A percentile compares a stretch with the other conserved stretches of the same genome.
These are phyloP conservation scores for Gymnopus androsaceus DNA, from an alignment of 1,284 basidiomycete species.

Conservation along the genomic window DNA sequence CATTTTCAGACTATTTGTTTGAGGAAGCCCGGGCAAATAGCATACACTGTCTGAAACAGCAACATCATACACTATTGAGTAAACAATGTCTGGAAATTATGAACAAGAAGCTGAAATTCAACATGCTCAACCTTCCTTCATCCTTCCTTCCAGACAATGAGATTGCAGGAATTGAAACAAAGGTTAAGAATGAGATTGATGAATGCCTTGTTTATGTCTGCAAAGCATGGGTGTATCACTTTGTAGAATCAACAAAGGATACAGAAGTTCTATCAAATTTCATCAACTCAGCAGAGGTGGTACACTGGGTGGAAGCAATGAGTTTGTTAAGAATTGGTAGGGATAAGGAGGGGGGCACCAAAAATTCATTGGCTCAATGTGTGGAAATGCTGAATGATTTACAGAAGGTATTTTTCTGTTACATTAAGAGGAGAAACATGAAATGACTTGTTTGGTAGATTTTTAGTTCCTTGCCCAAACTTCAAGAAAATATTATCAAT, in stretches of 20 bases:
- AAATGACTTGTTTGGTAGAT: no score
- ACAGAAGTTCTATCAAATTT: background rate
- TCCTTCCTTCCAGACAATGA: background rate
- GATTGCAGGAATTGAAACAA: background rate
- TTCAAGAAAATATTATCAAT: no score
- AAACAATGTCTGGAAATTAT: background rate
- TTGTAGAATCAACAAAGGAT: background rate
- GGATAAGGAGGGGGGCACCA: no score
- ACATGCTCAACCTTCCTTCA: slow-evolving; percentile 1
- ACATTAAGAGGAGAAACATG: no score
- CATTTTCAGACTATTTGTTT: slow-evolving; percentile 2
- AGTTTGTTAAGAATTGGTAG: background rate
- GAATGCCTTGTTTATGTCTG: background rate
- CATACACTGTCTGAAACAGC: background rate
- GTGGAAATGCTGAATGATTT: no score
- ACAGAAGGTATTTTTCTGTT: no score
- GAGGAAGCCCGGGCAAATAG: background rate
- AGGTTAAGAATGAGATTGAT: background rate
- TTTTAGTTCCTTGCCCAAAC: no score
- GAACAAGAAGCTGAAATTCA: background rate
- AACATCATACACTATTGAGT: background rate
- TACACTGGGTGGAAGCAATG: no score
- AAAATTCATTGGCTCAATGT: no score
- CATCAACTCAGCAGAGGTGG: background rate
- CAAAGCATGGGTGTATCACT: background rate